Evolutionary conservation across 148 eudicot genomes (phyloP).

Genomic region (Arbutus unedo): DNA sequence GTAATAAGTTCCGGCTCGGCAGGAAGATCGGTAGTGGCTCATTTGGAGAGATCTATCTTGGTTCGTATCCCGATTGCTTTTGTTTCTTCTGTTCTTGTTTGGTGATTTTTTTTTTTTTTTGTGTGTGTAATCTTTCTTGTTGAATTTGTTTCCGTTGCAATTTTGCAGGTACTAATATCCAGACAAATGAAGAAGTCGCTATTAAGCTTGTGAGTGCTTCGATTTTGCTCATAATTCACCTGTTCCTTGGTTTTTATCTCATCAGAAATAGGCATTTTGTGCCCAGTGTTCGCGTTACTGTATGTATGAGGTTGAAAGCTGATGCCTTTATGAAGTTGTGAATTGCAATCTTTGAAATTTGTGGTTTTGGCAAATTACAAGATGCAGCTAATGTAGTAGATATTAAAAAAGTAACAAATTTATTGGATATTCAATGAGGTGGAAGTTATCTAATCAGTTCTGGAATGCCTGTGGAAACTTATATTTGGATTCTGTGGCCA

Average conservation of each 20-base stretch:
- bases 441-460: neutral
- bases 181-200: conserved; percentile 77
- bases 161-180: conserved; percentile 66
- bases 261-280: too few relatives aligned
- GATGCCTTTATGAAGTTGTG: neutral
- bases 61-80: conserved; percentile 25
- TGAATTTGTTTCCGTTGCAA: neutral
- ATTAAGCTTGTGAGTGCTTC: conserved; percentile 69
- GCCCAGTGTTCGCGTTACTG: neutral
- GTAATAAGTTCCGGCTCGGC: conserved; percentile 72
- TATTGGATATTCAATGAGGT: neutral
- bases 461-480: neutral
- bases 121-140: neutral
- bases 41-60: conserved; percentile 82
- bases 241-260: neutral
- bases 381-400: neutral
- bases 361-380: neutral
- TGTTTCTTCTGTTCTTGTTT: neutral
- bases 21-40: conserved; percentile 78
- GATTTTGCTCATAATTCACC: neutral
- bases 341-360: neutral
- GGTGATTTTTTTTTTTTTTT: neutral
- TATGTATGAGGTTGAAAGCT: too few relatives aligned
- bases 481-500: neutral
- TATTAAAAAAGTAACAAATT: neutral